Base-by-base conservation (phyloP, 2,329 filamentous ascomycete species). In the Tolypocladium nubicola region DNA sequence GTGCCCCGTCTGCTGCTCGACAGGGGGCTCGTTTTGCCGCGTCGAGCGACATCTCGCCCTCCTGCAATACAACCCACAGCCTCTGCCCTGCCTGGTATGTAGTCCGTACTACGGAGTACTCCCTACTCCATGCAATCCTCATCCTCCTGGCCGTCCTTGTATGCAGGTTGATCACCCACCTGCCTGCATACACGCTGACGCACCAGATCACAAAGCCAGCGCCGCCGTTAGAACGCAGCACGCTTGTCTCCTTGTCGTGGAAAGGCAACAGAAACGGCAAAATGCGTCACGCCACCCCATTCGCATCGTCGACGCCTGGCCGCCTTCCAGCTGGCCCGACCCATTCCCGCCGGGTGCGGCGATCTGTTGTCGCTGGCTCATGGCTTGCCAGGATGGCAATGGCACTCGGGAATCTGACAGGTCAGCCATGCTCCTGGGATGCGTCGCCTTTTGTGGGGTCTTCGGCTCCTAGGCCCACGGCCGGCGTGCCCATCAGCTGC, bases 331-430 rank as follows among this genome's bases (percentile, higher is more conserved):
- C 38, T 35, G 33, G 19, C 43, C 54, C 26, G 14, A 41, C 43
- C 26, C 37, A 35, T 53, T 43, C 38, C 49, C 52, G 49, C 55
- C 23, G 26, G 21, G 33, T 53, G 49, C 37, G 55, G 47, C 49
- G 49, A 61, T 37, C 21, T 39, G 41, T 39, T 56, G 40, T 53
- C 55, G 57, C 54, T 59, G 55, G 52, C 57, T 61, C 59, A 56
- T 57, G 56, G 60, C 59, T 37, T 45, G 55, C 56, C 57, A 35
- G 59, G 61, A 61, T 61, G 56, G 38, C 56, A 57, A 56, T 55
- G 58, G 56, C 57, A 53, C 52, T 58, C 60, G 59, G 59, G 61
- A 61, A 64, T 65, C 63, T 65, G 61, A 65, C 64, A 65, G 59
- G 64, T 63, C 63, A 63, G 58, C 60, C 56, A 58, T 55, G 52